Conservation (phyloP, 139 green algal species). For the Volvox africanus region DNA sequence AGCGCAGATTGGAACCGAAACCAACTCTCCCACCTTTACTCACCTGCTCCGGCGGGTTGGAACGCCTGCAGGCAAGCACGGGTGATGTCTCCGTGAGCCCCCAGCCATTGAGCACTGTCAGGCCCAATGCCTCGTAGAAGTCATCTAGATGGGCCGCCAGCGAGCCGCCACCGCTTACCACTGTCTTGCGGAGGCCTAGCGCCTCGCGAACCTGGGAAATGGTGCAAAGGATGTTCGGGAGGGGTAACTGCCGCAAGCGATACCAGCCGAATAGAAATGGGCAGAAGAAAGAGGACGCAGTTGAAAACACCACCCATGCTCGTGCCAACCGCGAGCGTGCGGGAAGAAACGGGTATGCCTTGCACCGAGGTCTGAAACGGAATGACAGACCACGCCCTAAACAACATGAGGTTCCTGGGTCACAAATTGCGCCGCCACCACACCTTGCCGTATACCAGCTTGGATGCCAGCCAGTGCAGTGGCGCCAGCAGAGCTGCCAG, state of each 20-base stretch:
- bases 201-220: slow-evolving; percentile 69
- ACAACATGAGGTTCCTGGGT: too few relatives aligned
- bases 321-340: too few relatives aligned
- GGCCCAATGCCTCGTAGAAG: slow-evolving; percentile 90
- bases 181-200: slow-evolving; percentile 65
- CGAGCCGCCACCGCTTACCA: slow-evolving; percentile 90
- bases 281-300: too few relatives aligned
- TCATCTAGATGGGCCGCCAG: slow-evolving; percentile 89
- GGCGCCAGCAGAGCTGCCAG: slow-evolving; percentile 73
- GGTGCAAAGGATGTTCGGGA: not conserved
- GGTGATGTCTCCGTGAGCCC: slow-evolving; percentile 93
- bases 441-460: slow-evolving; percentile 80
- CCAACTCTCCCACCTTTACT: not conserved
- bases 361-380: too few relatives aligned
- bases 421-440: not conserved
- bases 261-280: too few relatives aligned
- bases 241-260: not conserved
- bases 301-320: too few relatives aligned
- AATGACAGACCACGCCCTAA: too few relatives aligned
- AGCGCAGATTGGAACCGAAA: too few relatives aligned
- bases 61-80: slow-evolving; percentile 85
- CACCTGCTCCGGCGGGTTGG: slow-evolving; percentile 24
- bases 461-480: slow-evolving; percentile 73
- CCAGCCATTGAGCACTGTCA: slow-evolving; percentile 94
- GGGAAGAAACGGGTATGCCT: too few relatives aligned